Percentiles rank a stretch among this genome's conserved stretches.
phyloP scores from a whole-genome alignment of 139 green algal genomes.

The Klebsormidium nitens region DNA sequence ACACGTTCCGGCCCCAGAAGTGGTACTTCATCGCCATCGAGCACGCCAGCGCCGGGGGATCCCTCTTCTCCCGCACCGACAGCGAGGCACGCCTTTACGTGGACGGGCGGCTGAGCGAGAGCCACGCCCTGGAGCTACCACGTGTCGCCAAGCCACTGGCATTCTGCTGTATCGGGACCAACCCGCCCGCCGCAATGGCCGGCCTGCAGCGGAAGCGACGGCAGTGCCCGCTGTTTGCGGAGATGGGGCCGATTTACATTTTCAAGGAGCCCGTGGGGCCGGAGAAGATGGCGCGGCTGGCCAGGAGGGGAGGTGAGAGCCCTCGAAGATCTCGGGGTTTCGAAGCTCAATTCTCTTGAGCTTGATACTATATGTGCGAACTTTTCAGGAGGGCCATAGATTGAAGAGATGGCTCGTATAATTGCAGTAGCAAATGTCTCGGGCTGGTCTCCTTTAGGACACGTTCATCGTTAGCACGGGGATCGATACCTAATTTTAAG shows the following conservation, averaged over 20 bases:
- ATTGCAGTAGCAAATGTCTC: too few species aligned
- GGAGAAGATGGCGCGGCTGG: conserved; percentile 26
- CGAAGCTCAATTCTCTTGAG: background rate
- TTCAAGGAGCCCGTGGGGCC: conserved; percentile 44
- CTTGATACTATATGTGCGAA: too few species aligned
- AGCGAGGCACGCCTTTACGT: conserved; percentile 41
- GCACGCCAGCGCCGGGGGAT: conserved; percentile 11
- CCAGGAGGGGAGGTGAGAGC: background rate
- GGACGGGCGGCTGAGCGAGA: conserved; percentile 36
- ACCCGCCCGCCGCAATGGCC: conserved; percentile 46
- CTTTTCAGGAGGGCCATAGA: too few species aligned
- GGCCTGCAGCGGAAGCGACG: conserved; percentile 33
- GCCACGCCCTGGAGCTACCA: conserved; percentile 29
- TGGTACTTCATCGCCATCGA: conserved; percentile 42
- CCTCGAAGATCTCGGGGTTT: background rate
- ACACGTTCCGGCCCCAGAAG: too few species aligned
- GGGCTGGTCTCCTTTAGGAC: too few species aligned
- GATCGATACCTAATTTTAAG: too few species aligned
- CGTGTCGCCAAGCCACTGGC: conserved; percentile 24
- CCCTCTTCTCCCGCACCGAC: background rate
- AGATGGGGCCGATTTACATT: conserved; percentile 48
- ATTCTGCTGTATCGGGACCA: conserved; percentile 48
- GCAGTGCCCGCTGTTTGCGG: conserved; percentile 44
- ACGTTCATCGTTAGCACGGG: too few species aligned
- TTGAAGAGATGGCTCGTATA: too few species aligned